phyloP scores from a whole-genome alignment of 2,329 filamentous ascomycete species.

The Xylaria digitata region DNA sequence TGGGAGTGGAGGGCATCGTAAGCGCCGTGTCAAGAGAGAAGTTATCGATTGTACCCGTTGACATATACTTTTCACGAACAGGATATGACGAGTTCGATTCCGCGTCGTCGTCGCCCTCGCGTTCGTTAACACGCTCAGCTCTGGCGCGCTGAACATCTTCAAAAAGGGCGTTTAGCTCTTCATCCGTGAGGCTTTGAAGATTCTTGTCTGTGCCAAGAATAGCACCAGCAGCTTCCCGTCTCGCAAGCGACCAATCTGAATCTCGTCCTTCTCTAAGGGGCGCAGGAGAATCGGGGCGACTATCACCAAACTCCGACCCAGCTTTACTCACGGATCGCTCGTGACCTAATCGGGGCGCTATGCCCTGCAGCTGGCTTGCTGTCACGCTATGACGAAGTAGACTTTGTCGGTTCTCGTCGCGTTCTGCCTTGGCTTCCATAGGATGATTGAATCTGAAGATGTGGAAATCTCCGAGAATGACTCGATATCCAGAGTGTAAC shows the following conservation, averaged over 20 bases:
- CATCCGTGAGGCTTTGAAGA: constrained; percentile 88
- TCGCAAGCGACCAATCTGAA: constrained; percentile 93
- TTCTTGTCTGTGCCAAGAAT: constrained; percentile 92
- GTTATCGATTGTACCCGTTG: constrained; percentile 92
- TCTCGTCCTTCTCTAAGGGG: constrained; percentile 77
- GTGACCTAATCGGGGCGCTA: constrained; percentile 71
- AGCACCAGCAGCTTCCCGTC: constrained; percentile 90
- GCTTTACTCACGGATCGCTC: constrained; percentile 84
- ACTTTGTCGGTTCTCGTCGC: constrained; percentile 87
- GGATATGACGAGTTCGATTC: constrained; percentile 91
- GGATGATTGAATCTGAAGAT: constrained; percentile 99
- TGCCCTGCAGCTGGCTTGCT: constrained; percentile 67
- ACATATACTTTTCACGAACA: constrained; percentile 93
- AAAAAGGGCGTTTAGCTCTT: constrained; percentile 92
- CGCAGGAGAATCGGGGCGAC: constrained; percentile 82
- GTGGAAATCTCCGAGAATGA: constrained; percentile 97
- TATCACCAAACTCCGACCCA: constrained; percentile 81
- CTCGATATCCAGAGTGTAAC: constrained; percentile 89
- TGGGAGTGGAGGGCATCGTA: constrained; percentile 94
- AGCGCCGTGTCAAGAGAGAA: constrained; percentile 94
- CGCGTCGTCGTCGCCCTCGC: constrained; percentile 87
- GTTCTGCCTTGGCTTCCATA: constrained; percentile 91
- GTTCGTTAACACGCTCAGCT: constrained; percentile 76
- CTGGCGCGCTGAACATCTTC: constrained; percentile 92
- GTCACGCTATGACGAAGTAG: constrained; percentile 85